phyloP scores from a whole-genome alignment of 176 grass and related monocot genomes.

The Hsuehochloa calcarea region DNA sequence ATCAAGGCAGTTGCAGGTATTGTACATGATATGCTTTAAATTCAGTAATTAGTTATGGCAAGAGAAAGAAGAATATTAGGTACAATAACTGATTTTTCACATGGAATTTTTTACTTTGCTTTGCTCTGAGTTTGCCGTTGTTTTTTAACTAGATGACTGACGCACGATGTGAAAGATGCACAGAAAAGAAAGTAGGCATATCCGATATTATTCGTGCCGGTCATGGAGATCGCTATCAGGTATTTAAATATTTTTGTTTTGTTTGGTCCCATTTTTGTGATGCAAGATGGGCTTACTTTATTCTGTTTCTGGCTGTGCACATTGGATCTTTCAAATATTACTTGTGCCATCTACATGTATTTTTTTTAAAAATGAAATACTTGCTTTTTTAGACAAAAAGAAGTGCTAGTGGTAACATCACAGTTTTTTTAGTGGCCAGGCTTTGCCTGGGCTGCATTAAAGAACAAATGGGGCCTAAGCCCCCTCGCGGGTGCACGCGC shows the following conservation, averaged over 20 bases:
- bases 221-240: conserved; percentile 95
- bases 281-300: neutral
- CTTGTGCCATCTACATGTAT: neutral
- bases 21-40: conserved; percentile 14
- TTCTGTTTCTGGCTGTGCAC: neutral
- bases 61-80: neutral
- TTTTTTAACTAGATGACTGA: conserved; percentile 85
- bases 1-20: conserved; percentile 70
- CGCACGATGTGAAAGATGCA: conserved; percentile 67
- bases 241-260: conserved; percentile 28
- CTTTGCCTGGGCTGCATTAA: too few relatives aligned
- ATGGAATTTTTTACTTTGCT: neutral
- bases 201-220: conserved; percentile 79
- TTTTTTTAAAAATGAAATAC: neutral
- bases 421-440: too few relatives aligned
- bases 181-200: conserved; percentile 81
- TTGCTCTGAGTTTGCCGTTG: conserved; percentile 23
- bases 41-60: conserved; percentile 7
- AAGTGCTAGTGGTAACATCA: conserved; percentile 2
- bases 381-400: neutral
- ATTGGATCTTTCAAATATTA: conserved; percentile 1
- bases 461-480: too few relatives aligned
- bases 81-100: neutral
- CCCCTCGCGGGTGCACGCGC: too few relatives aligned
- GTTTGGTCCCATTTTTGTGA: neutral